phyloP scores from a whole-genome alignment of 2,329 filamentous ascomycete species.

The Pyrenophora teres region DNA sequence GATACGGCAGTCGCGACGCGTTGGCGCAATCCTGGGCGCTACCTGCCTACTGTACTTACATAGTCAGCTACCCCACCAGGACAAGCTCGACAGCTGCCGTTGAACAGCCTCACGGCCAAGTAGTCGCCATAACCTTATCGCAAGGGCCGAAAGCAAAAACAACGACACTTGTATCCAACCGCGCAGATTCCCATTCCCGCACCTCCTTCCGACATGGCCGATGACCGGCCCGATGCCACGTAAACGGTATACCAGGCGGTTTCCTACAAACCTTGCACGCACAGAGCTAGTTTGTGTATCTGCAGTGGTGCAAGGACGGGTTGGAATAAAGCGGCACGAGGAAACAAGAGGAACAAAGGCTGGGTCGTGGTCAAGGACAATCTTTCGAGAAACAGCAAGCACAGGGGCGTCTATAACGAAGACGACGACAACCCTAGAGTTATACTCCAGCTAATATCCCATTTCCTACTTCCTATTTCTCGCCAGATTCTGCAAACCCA shows the following conservation, averaged over 20 bases:
- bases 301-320: conserved; percentile 63
- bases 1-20: conserved; percentile 11
- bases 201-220: conserved; percentile 30
- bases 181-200: background rate
- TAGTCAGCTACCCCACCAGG: conserved; percentile 20
- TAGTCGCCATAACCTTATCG: background rate
- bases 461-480: conserved; percentile 4
- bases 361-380: conserved; percentile 84
- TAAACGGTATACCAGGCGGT: conserved; percentile 80
- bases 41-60: background rate
- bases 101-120: background rate
- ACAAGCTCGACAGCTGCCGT: background rate
- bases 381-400: conserved; percentile 58
- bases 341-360: conserved; percentile 47
- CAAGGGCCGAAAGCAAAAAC: background rate
- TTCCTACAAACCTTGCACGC: conserved; percentile 68
- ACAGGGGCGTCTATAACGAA: conserved; percentile 73
- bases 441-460: conserved; percentile 50
- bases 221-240: conserved; percentile 50
- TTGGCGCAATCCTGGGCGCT: background rate
- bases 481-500: conserved; percentile 31
- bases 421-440: conserved; percentile 74
- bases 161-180: background rate
- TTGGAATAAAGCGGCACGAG: conserved; percentile 45
- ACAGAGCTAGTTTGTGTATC: conserved; percentile 70